These are phyloP conservation scores for Thielaviopsis euricoi DNA, from an alignment of 2,329 filamentous ascomycete species.

Conservation along the genomic window DNA sequence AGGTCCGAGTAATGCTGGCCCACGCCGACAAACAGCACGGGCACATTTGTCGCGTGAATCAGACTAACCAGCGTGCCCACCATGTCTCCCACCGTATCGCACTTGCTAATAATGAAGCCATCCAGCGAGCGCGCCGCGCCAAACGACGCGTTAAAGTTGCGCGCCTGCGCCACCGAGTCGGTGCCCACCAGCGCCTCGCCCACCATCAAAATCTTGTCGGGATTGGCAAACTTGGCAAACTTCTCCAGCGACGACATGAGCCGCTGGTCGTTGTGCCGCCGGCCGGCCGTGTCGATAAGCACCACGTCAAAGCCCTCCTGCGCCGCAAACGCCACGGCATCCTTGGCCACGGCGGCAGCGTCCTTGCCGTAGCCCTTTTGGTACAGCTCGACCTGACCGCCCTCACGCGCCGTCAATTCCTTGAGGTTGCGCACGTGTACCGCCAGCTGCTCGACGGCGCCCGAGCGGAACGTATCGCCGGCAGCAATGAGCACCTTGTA, in stretches of 20 bases:
- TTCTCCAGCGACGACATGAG: constrained; percentile 96
- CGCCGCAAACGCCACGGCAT: constrained; percentile 69
- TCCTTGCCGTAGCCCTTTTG: constrained; percentile 98
- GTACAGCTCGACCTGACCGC: constrained; percentile 74
- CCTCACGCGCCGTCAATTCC: constrained; percentile 72
- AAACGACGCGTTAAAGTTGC: constrained; percentile 91
- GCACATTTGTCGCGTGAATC: constrained; percentile 92
- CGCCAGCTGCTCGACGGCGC: constrained; percentile 89
- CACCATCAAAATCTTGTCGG: constrained; percentile 98
- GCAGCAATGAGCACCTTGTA: constrained; percentile 89
- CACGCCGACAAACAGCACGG: constrained; percentile 77
- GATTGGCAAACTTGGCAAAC: constrained; percentile 88
- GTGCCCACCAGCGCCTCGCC: constrained; percentile 77
- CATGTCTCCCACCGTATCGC: constrained; percentile 99
- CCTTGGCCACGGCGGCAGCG: constrained; percentile 84
- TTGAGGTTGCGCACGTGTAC: constrained; percentile 90
- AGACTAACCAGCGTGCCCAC: constrained; percentile 89
- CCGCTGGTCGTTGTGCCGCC: constrained; percentile 85
- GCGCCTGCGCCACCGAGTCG: constrained; percentile 85
- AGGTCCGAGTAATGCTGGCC: constrained; percentile 54
- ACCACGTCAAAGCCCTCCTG: constrained; percentile 77
- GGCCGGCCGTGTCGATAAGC: constrained; percentile 87
- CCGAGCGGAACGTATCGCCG: constrained; percentile 91
- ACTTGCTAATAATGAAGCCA: constrained; percentile 97
- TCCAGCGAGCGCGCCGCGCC: constrained; percentile 66